A percentile compares a stretch with the other conserved stretches of the same genome.
These are phyloP conservation scores for Boletus pseudopeckii DNA, from an alignment of 768 basidiomycete genomes.

Conservation along the genomic window DNA sequence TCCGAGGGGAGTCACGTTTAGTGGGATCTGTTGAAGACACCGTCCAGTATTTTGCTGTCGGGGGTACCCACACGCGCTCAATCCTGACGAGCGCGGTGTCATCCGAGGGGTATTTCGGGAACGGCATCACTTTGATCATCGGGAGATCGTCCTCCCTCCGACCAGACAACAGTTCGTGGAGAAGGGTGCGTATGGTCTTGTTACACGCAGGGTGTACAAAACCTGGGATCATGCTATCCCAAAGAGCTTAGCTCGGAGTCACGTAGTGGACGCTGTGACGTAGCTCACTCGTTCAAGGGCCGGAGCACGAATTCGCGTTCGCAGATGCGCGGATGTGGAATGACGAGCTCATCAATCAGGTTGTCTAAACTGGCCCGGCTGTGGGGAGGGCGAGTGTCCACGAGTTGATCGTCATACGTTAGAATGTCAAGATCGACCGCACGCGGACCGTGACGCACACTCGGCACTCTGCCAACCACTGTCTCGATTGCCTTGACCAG, in stretches of 20 bases:
- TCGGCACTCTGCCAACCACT: conserved; percentile 72
- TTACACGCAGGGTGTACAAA: conserved; percentile 61
- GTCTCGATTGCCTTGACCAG: conserved; percentile 73
- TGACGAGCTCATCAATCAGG: conserved; percentile 63
- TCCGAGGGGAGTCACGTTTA: conserved; percentile 22
- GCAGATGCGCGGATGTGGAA: conserved; percentile 77
- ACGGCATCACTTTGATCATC: conserved; percentile 74
- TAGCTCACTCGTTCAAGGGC: conserved; percentile 76
- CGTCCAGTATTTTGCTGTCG: conserved; percentile 24
- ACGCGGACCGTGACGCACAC: conserved; percentile 82
- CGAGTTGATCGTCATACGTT: conserved; percentile 51
- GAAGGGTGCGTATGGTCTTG: conserved; percentile 44
- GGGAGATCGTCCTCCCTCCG: conserved; percentile 35
- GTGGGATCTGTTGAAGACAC: conserved; percentile 18
- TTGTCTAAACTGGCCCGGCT: conserved; percentile 49
- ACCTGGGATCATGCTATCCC: conserved; percentile 72
- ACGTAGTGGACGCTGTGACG: background rate
- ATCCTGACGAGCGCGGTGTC: conserved; percentile 5
- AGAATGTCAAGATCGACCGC: conserved; percentile 84
- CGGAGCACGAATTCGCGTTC: conserved; percentile 93
- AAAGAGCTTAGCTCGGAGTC: background rate
- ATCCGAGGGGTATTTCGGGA: conserved; percentile 52
- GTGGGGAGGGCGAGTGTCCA: conserved; percentile 53
- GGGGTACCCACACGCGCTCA: conserved; percentile 13
- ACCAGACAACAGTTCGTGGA: conserved; percentile 38